Conservation (phyloP, 2,329 filamentous ascomycete species). For the Fusarium veterinarium region DNA sequence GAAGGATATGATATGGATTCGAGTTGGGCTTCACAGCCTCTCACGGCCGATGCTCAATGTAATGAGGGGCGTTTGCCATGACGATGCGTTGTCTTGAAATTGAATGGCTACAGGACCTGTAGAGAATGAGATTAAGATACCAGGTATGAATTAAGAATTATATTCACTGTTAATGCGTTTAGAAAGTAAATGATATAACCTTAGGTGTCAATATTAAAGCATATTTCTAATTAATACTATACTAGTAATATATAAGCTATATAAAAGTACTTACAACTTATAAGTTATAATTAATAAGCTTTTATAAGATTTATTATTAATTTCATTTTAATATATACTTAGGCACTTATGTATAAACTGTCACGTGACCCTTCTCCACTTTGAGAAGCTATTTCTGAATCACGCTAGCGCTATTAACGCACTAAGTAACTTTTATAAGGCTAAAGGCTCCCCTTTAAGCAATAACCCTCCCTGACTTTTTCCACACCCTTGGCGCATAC, state of each 20-base stretch:
- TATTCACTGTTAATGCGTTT: background rate
- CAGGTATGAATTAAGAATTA: constrained; percentile 15
- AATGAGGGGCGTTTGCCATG: constrained; percentile 30
- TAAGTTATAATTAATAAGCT: background rate
- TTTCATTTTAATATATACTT: too few species aligned
- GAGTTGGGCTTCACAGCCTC: constrained; percentile 10
- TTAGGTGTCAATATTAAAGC: background rate
- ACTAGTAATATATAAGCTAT: background rate
- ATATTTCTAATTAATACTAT: background rate
- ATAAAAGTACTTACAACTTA: background rate
- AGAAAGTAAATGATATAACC: background rate
- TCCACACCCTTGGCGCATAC: constrained; percentile 5
- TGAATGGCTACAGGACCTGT: background rate
- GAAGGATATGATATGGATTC: constrained; percentile 5
- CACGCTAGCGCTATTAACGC: constrained; percentile 14
- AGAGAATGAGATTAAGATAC: constrained; percentile 24
- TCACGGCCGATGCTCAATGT: constrained; percentile 23
- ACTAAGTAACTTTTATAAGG: constrained; percentile 22
- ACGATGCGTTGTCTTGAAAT: constrained; percentile 13
- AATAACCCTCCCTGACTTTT: background rate
- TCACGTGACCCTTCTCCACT: background rate
- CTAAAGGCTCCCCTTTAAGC: background rate
- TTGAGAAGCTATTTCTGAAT: too few species aligned
- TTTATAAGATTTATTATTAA: background rate
- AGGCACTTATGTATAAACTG: background rate